phyloP scores from a whole-genome alignment of 2,329 filamentous ascomycete genomes.

The Ophiostoma ips region DNA sequence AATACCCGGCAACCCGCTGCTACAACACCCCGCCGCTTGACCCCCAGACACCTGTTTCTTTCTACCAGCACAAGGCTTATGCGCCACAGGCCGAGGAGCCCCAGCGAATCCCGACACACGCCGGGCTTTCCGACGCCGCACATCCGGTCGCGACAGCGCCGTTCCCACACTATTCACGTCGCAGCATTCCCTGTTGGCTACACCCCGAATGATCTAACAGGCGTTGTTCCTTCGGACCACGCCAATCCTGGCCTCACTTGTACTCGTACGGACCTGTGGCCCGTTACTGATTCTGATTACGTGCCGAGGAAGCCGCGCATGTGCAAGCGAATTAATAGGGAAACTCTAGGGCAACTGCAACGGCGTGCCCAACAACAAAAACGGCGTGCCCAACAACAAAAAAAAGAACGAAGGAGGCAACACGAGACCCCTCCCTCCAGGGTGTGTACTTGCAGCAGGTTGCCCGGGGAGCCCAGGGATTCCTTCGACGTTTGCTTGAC shows the following conservation, averaged over 20 bases:
- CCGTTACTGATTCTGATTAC: too few species aligned
- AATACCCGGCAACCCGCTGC: neutral
- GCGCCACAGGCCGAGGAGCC: conserved; percentile 17
- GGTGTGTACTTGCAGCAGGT: neutral
- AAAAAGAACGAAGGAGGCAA: neutral
- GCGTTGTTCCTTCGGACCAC: neutral
- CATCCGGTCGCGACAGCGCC: conserved; percentile 35
- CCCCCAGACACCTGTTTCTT: neutral
- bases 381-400: neutral
- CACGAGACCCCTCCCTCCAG: neutral
- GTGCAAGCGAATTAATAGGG: too few species aligned
- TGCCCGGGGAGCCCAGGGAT: too few species aligned
- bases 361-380: neutral
- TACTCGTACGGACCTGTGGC: too few species aligned
- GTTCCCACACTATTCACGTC: conserved; percentile 43
- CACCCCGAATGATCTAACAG: conserved; percentile 25
- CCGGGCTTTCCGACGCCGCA: conserved; percentile 24
- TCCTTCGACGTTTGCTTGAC: too few species aligned
- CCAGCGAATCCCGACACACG: conserved; percentile 13
- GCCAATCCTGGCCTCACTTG: neutral
- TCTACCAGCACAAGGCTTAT: conserved; percentile 8
- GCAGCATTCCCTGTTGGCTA: conserved; percentile 31
- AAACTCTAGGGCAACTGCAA: too few species aligned
- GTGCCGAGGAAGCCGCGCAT: too few species aligned
- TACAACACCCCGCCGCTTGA: neutral